phyloP scores from a whole-genome alignment of 73 alveolate genomes.

The Paraurostyla sp. region DNA sequence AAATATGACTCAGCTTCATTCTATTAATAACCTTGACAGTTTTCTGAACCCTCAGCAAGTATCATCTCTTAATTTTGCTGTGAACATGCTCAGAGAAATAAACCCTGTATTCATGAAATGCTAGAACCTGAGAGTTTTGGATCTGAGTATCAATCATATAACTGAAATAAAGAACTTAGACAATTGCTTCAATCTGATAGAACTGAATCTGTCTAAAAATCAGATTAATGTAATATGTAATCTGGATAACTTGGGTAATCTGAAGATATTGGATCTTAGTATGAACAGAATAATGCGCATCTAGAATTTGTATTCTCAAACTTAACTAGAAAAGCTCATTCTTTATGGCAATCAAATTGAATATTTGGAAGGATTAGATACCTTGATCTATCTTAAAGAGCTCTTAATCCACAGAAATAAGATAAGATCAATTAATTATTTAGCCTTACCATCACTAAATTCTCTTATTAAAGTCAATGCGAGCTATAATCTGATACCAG shows the following conservation, averaged over 20 bases:
- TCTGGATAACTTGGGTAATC: background rate
- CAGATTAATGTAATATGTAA: background rate
- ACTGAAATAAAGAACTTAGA: background rate
- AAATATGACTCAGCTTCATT: background rate
- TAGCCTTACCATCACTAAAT: conserved; percentile 5
- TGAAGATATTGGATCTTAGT: background rate
- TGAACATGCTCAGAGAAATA: conserved; percentile 8
- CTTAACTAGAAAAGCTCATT: background rate
- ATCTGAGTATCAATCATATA: conserved; percentile 32
- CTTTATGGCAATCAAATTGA: conserved; percentile 27
- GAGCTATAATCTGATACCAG: background rate
- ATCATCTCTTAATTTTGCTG: background rate
- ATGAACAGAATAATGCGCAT: background rate
- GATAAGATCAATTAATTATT: background rate
- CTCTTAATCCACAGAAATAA: conserved; percentile 17
- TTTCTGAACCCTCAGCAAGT: background rate
- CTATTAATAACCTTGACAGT: background rate
- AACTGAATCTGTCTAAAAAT: conserved; percentile 18
- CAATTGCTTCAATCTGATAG: background rate
- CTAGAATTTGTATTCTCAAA: background rate
- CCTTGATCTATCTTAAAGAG: background rate
- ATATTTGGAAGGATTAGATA: conserved; percentile 7
- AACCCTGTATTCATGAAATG: background rate
- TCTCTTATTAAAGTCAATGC: background rate
- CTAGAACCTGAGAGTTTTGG: background rate